A percentile compares a stretch with the other conserved stretches of the same genome.
These are phyloP conservation scores for Blastomyces gilchristii DNA, from an alignment of 2,329 filamentous ascomycete genomes.

Conservation along the genomic window DNA sequence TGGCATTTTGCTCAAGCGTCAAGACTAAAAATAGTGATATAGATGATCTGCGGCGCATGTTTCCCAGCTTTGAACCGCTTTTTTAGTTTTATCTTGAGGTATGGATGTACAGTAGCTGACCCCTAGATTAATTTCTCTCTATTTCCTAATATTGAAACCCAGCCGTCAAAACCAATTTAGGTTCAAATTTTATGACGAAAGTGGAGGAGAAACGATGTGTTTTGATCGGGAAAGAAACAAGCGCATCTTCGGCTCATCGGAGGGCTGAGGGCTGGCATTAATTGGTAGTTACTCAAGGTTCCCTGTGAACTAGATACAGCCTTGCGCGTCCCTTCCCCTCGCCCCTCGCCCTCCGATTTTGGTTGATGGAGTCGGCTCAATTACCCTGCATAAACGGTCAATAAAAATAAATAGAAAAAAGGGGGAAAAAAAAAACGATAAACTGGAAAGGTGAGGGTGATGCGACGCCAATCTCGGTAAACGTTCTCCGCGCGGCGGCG, in stretches of 20 bases:
- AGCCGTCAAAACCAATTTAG: not conserved
- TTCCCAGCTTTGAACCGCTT: not conserved
- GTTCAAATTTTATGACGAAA: not conserved
- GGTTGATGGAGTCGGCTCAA: not conserved
- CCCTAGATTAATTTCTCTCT: not conserved
- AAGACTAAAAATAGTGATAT: not conserved
- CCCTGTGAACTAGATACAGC: not conserved
- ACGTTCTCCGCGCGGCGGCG: not conserved
- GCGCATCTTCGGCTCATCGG: not conserved
- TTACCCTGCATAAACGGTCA: not conserved
- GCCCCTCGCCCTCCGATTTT: not conserved
- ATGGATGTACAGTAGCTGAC: too few relatives aligned
- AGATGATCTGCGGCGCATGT: not conserved
- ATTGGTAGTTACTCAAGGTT: not conserved
- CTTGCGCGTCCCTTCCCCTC: not conserved
- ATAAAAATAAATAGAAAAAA: not conserved
- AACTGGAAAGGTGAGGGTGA: not conserved
- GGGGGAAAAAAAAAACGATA: not conserved
- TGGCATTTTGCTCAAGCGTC: too few relatives aligned
- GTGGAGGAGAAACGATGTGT: not conserved
- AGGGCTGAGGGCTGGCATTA: not conserved
- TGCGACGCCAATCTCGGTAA: not conserved
- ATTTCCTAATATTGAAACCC: too few relatives aligned
- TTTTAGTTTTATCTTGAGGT: not conserved
- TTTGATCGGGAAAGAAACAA: not conserved